Base-by-base conservation (phyloP, 2,329 filamentous ascomycete genomes). In the Phoma herbarum region DNA sequence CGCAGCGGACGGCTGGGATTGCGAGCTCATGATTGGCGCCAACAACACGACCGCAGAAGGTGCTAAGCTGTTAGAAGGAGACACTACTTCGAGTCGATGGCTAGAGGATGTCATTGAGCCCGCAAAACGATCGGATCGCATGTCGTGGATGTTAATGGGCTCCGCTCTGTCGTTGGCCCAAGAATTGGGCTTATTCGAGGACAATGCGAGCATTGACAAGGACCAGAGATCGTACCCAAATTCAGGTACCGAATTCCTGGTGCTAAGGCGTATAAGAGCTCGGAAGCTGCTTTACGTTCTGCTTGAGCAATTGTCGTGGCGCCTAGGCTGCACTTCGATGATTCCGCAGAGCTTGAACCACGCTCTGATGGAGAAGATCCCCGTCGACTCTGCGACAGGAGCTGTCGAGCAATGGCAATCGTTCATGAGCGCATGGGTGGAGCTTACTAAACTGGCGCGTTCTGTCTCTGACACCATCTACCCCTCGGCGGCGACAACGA, bases 81-180 rank as follows among this genome's bases (percentile, higher is more conserved):
- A 75, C 20, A 68, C 74, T 14, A 74, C 69, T 3, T 75, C 77
- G 4, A 80, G 76, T 53, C 69, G 80, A 48, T 85, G 83, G 81
- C 73, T 83, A 1, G 79, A 84, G 45, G 83, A 85, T 61, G 83
- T 86, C 33, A 81, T 85, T 39, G 80, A 84, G 39, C 83, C 84
- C 2, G 82, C 84, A 2, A 81, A 81, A 58, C 75, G 82, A 54
- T 86, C 82, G 0, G 84, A 86, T 64, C 80, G 84, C 2, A 86
- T 86, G 84, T 86, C 84, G 0, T 86, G 84, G 84, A 86, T 85
- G 81, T 65, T 86, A 20, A 78, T 86, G 39, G 84, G 84, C 2
- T 82, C 81, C 63, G 84, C 82, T 0, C 66, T 84, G 23, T 83
- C 82, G 3, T 74, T 86, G 12, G 80, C 82, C 1, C 82, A 85